These are phyloP conservation scores for Suillus ampliporus DNA, from an alignment of 768 basidiomycete genomes.

Conservation along the genomic window DNA sequence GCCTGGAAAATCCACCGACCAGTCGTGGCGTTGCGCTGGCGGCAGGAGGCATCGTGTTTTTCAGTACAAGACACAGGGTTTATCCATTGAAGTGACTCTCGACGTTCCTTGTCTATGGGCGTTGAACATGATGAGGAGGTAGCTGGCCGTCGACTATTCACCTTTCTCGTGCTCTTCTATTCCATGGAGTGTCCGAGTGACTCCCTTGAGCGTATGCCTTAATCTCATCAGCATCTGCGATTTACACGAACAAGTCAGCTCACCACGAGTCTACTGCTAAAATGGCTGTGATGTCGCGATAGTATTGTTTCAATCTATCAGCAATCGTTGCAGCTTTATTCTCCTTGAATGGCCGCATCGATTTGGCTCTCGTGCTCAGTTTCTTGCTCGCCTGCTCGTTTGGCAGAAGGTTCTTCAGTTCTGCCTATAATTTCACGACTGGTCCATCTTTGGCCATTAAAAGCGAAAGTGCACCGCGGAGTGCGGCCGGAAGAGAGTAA, in stretches of 20 bases:
- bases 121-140: neutral
- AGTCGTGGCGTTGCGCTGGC: neutral
- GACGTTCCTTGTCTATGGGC: neutral
- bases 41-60: neutral
- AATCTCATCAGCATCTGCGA: neutral
- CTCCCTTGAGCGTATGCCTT: neutral
- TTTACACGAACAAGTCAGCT: neutral
- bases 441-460: neutral
- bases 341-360: conserved; percentile 13
- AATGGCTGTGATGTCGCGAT: neutral
- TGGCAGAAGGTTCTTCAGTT: neutral
- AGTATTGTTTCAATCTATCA: neutral
- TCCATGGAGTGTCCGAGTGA: neutral
- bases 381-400: neutral
- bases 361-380: neutral
- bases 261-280: neutral
- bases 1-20: neutral
- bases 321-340: neutral
- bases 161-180: neutral
- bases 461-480: neutral
- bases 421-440: neutral
- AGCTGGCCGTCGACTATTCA: neutral
- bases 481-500: neutral
- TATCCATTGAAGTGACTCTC: neutral
- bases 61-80: neutral